Base-by-base conservation (phyloP, 2,329 filamentous ascomycete species). In the Sporothrix variecibatus region DNA sequence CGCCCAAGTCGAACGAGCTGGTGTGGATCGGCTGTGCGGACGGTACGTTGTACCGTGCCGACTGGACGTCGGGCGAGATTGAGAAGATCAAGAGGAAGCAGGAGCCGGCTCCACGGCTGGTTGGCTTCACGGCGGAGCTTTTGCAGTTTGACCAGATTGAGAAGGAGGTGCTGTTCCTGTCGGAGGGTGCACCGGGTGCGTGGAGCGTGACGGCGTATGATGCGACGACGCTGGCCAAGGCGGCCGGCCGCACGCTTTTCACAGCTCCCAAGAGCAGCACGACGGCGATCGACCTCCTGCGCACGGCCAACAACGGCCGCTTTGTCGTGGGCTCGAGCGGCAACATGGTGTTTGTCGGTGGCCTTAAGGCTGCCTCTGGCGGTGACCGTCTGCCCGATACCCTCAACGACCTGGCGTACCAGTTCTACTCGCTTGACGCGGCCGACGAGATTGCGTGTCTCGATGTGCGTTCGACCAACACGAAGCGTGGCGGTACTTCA, bases 381-480 rank as follows among this genome's bases (percentile, higher is more conserved):
- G 73, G 77, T 79, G 5, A 80, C 79, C 28, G 34, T 20, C 78
- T 79, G 20, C 77, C 80, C 56, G 76, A 80, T 15, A 80, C 80
- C 2, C 75, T 87, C 46, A 80, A 81, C n/a, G 82, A 85, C 51
- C 80, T 88, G 26, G 82, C 83, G 56, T 90, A 88, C 78, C 86
- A 89, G 65, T 88, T 91, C 78, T 87, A 86, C 76, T 86, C 86
- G 20, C 87, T 91, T 74, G 87, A 90, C 73, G 83, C 85, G 20
- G 87, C 89, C 2, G 90, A 93, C 77, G 86, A 88, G 58, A 88
- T 95, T 71, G 90, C 89, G 38, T 90, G 89, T 75, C 82, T 94
- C 62, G 92, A 96, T 79, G 80, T 93, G 71, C 87, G 89, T 76
- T 82, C 83, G 73, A 85, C 76, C 78, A 80, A 76, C 78, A 80